Percentiles rank a stretch among this genome's conserved stretches.
Evolutionary conservation across 192 early-diverging fungal species (phyloP).

Genomic region (Coemansia sp.): DNA sequence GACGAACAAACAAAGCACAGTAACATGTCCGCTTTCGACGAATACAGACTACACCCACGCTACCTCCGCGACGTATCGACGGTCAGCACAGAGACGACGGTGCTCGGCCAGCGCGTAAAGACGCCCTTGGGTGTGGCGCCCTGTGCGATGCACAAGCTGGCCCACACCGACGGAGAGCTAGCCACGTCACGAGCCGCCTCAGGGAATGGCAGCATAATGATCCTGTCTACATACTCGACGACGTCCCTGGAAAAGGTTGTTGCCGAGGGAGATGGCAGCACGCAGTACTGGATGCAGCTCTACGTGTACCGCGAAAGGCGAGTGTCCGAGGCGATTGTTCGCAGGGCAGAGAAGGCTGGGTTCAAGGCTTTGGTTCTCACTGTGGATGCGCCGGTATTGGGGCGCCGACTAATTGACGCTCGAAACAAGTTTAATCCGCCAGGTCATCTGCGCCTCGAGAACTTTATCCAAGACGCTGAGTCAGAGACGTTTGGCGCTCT

Average conservation of each 20-base stretch:
- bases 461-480: constrained; percentile 53
- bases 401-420: constrained; percentile 58
- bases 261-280: constrained; percentile 37
- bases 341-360: constrained; percentile 71
- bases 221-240: constrained; percentile 64
- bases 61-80: constrained; percentile 71
- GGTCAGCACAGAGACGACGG: constrained; percentile 61
- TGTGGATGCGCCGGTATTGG: constrained; percentile 59
- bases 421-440: constrained; percentile 64
- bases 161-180: constrained; percentile 64
- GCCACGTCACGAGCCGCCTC: constrained; percentile 62
- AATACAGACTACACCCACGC: constrained; percentile 59
- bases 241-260: constrained; percentile 66
- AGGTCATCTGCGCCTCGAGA: constrained; percentile 61
- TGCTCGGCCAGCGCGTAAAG: constrained; percentile 58
- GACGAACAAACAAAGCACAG: constrained; percentile 54
- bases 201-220: constrained; percentile 52
- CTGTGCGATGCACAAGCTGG: constrained; percentile 75
- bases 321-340: constrained; percentile 64
- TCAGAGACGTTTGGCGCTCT: constrained; percentile 46
- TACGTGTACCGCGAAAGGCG: constrained; percentile 75
- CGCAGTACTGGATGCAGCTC: constrained; percentile 74
- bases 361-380: constrained; percentile 69
- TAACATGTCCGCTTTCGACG: constrained; percentile 47
- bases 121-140: constrained; percentile 77